Conservation (phyloP, 768 basidiomycete genomes). For the Rhizopogon roseolus region DNA sequence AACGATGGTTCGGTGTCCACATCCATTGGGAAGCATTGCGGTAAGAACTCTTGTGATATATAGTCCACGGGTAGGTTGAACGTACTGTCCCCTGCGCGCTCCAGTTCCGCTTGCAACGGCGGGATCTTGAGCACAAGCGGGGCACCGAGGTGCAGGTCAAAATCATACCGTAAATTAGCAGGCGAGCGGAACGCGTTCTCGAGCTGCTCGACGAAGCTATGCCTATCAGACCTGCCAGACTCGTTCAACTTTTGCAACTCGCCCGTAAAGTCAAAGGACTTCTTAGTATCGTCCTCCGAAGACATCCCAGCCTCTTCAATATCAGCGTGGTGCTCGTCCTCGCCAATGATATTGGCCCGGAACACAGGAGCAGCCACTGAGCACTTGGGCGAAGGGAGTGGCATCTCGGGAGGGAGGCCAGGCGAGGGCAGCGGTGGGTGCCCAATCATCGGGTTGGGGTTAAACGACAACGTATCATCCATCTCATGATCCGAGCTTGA, state of each 20-base stretch:
- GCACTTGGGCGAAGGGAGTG: conserved; percentile 27
- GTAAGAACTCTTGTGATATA: conserved; percentile 12
- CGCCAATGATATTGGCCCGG: conserved; percentile 41
- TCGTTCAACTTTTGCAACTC: conserved; percentile 68
- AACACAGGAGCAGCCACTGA: conserved; percentile 32
- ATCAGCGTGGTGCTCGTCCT: conserved; percentile 35
- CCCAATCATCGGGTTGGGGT: background rate
- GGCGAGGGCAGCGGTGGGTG: conserved; percentile 26
- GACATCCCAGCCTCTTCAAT: conserved; percentile 35
- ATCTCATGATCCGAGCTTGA: conserved; percentile 33
- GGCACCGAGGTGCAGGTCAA: conserved; percentile 33
- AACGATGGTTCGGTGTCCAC: conserved; percentile 32
- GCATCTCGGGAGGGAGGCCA: conserved; percentile 37
- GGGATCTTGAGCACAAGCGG: conserved; percentile 54
- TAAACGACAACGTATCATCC: conserved; percentile 37
- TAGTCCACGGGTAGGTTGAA: conserved; percentile 13
- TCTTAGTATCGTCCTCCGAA: conserved; percentile 65
- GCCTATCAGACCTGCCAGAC: conserved; percentile 61
- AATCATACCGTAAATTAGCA: conserved; percentile 49
- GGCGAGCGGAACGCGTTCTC: conserved; percentile 79
- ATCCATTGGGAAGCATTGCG: conserved; percentile 16
- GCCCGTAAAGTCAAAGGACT: conserved; percentile 81
- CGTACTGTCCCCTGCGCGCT: conserved; percentile 16
- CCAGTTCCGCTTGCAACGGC: conserved; percentile 22
- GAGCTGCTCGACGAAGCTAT: conserved; percentile 78